phyloP scores from a whole-genome alignment of 345 rosid genomes.

The Citrus mangshanensis region DNA sequence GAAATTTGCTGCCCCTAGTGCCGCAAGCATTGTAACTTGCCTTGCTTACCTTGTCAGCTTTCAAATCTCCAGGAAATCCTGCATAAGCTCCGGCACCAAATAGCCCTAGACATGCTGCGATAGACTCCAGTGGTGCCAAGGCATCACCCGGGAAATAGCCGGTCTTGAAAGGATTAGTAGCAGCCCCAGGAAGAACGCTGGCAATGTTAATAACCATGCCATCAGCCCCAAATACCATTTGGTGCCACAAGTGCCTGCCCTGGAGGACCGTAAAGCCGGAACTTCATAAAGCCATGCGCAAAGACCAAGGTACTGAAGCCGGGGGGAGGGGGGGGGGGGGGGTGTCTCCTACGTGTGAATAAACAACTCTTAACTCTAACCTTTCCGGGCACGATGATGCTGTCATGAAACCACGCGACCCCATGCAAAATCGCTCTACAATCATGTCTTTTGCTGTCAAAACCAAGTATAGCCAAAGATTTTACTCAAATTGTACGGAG shows the following conservation, averaged over 20 bases:
- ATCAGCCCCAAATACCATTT: conserved; percentile 19
- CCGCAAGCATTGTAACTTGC: conserved; percentile 26
- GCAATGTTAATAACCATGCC: conserved; percentile 25
- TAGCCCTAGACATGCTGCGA: conserved; percentile 25
- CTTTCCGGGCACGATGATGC: too few relatives aligned
- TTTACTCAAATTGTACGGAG: not conserved
- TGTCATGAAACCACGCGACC: too few relatives aligned
- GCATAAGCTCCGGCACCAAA: conserved; percentile 32
- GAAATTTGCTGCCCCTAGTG: conserved; percentile 14
- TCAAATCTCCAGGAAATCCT: conserved; percentile 23
- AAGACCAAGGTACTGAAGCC: too few relatives aligned
- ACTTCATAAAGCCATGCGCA: too few relatives aligned
- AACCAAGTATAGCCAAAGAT: too few relatives aligned
- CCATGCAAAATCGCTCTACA: too few relatives aligned
- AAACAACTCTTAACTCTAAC: too few relatives aligned
- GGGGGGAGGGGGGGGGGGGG: too few relatives aligned
- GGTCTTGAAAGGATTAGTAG: conserved; percentile 21
- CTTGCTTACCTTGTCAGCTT: conserved; percentile 14
- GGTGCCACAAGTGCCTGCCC: conserved; percentile 15
- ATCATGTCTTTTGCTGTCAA: too few relatives aligned
- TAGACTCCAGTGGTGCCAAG: conserved; percentile 26
- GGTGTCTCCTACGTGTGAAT: too few relatives aligned
- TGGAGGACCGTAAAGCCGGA: too few relatives aligned
- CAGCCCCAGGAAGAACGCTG: conserved; percentile 25
- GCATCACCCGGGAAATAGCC: conserved; percentile 24